Conservation (phyloP, 805 yeast genomes). For the Cyberlindnera saturnus region DNA sequence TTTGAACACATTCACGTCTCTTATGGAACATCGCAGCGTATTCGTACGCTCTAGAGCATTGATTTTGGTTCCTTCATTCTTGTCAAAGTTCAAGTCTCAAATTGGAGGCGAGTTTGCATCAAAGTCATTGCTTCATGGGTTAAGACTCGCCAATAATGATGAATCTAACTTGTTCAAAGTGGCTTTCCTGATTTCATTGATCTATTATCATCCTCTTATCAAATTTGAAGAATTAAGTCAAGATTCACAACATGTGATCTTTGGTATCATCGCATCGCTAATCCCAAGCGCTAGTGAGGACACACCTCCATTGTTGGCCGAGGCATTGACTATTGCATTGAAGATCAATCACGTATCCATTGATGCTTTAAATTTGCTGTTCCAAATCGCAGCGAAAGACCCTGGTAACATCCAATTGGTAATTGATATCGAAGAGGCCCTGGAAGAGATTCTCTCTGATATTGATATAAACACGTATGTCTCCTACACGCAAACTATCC, state of each 20-base stretch:
- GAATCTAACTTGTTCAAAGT: conserved; percentile 27
- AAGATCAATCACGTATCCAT: conserved; percentile 30
- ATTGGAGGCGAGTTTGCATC: conserved; percentile 27
- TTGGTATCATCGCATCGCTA: conserved; percentile 29
- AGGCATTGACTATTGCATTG: conserved; percentile 56
- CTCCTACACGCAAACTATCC: conserved; percentile 40
- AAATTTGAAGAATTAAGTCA: conserved; percentile 10
- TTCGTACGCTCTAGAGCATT: conserved; percentile 45
- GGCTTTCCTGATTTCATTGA: conserved; percentile 42
- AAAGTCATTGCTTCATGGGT: conserved; percentile 19
- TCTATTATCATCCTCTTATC: conserved; percentile 41
- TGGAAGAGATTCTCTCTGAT: conserved; percentile 50
- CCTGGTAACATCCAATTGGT: conserved; percentile 68
- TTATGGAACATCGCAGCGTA: conserved; percentile 21
- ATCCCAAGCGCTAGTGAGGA: conserved; percentile 70
- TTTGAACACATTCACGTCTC: conserved; percentile 5
- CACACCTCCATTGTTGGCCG: conserved; percentile 66
- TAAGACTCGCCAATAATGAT: conserved; percentile 22
- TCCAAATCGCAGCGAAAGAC: conserved; percentile 63
- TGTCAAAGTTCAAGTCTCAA: conserved; percentile 42
- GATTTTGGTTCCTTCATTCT: conserved; percentile 47
- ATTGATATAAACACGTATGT: conserved; percentile 40
- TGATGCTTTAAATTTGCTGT: conserved; percentile 46
- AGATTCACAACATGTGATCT: conserved; percentile 22
- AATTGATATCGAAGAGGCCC: conserved; percentile 62